Evolutionary conservation across 2,329 filamentous ascomycete genomes (phyloP), one percentile per base, ranked within the genome.

Genomic region (Ophiostoma fasciatum): DNA sequence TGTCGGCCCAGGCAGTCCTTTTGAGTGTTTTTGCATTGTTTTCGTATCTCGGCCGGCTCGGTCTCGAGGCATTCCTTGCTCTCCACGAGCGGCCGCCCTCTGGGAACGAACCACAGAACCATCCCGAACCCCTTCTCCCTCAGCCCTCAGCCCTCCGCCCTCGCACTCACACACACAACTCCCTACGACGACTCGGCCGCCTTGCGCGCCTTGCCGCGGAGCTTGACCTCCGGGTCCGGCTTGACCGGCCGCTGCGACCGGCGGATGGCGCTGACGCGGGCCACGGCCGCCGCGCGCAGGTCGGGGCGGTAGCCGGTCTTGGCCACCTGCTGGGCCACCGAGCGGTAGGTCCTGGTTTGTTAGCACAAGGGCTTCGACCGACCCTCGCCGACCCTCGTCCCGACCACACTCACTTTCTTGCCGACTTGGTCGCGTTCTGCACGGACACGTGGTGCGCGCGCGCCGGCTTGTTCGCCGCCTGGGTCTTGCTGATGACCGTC

Each of bases 231-330:
- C 51, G 74, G 74, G 46, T 66, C 62, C 43, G 78, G 70, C 78
- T 92, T 92, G 64, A 78, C 74, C 50, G 78, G 65, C 58, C 70
- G 71, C 74, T 92, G 81, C 51, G 80, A 76, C 55, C 70, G 68
- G 61, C 78, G 81, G 68, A 94, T 73, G 54, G 85, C 84, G 54
- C 78, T 85, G 57, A 81, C 84, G 56, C 90, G 83, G 62, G 84
- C 68, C 54, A 96, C 78, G 52, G 88, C 87, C 53, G 69, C 68
- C 54, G 72, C 64, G 51, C 79, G 79, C 62, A 87, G 71, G 59
- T 88, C 82, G 53, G 71, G 54, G 52, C 82, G 82, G 79, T 96
- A 98, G 57, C 78, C 74, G 58, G 72, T 71, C 75, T 84, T 85
- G 61, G 84, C 80, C 52, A 78, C 75, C 59, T 70, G 68, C 68